phyloP scores from a whole-genome alignment of 2,329 filamentous ascomycete genomes.

The Botrytis hyacinthi region DNA sequence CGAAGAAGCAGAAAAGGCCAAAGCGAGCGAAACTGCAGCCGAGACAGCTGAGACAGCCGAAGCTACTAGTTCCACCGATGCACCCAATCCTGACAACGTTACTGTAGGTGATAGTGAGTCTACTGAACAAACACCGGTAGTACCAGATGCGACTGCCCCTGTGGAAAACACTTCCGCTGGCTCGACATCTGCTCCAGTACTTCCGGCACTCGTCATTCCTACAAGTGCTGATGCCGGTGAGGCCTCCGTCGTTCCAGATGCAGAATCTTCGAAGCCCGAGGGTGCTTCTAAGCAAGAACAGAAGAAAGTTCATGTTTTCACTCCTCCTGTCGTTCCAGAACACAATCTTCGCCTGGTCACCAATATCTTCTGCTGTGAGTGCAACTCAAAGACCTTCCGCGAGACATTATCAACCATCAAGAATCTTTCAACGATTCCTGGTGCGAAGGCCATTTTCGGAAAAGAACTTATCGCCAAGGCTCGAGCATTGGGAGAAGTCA shows the following conservation, averaged over 20 bases:
- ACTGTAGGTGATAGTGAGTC: conserved; percentile 10
- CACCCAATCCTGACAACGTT: conserved; percentile 23
- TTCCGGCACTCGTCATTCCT: not conserved
- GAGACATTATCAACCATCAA: conserved; percentile 99
- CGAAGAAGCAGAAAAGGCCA: conserved; percentile 51
- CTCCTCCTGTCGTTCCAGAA: conserved; percentile 81
- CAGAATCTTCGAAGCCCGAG: conserved; percentile 33
- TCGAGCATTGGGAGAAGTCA: conserved; percentile 77
- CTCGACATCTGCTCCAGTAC: not conserved
- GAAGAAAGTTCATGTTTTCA: conserved; percentile 52
- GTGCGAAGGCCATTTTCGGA: conserved; percentile 87
- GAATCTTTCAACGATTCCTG: conserved; percentile 89
- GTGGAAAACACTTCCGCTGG: not conserved
- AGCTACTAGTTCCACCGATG: conserved; percentile 16
- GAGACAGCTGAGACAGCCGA: conserved; percentile 30
- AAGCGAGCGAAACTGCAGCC: conserved; percentile 31
- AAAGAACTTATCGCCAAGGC: conserved; percentile 87
- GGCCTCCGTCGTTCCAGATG: conserved; percentile 8
- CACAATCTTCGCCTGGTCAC: conserved; percentile 92
- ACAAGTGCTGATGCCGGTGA: conserved; percentile 13
- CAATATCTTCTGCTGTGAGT: conserved; percentile 94
- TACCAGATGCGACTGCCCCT: not conserved
- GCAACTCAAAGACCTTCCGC: conserved; percentile 95
- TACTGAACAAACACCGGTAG: conserved; percentile 8
- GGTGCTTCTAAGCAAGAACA: conserved; percentile 34